Evolutionary conservation across 371 early-diverging fungal species (phyloP).

Genomic region (Rhizomucor pusillus): DNA sequence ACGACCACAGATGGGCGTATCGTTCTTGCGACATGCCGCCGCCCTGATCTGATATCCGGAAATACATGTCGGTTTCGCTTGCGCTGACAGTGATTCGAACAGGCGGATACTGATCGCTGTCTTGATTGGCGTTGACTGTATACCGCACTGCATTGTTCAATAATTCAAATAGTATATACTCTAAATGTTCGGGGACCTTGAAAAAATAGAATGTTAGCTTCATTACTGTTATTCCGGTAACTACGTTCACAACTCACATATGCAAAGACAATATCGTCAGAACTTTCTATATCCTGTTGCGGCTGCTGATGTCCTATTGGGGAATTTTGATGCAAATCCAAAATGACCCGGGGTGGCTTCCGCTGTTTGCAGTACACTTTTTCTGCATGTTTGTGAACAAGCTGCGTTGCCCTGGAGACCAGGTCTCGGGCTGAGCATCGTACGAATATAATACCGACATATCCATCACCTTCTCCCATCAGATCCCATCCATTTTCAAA

Average conservation of each 20-base stretch:
- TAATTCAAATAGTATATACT: slow-evolving; percentile 92
- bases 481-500: slow-evolving; percentile 45
- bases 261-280: slow-evolving; percentile 43
- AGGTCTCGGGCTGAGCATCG: slow-evolving; percentile 55
- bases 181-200: slow-evolving; percentile 83
- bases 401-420: slow-evolving; percentile 33
- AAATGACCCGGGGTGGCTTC: slow-evolving; percentile 21
- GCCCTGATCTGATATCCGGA: slow-evolving; percentile 90
- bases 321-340: slow-evolving; percentile 19
- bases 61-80: slow-evolving; percentile 72
- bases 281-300: no score
- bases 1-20: slow-evolving; percentile 81
- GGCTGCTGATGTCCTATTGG: slow-evolving; percentile 7
- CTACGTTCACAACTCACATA: slow-evolving; percentile 32
- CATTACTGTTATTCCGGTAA: neutral
- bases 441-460: slow-evolving; percentile 61
- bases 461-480: slow-evolving; percentile 39
- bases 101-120: slow-evolving; percentile 50
- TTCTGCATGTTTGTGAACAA: slow-evolving; percentile 16
- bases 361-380: slow-evolving; percentile 4
- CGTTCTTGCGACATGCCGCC: slow-evolving; percentile 77
- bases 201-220: neutral
- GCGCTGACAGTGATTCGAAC: slow-evolving; percentile 83
- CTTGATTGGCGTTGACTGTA: slow-evolving; percentile 35
- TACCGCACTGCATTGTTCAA: slow-evolving; percentile 84